Base-by-base conservation (phyloP, 805 yeast genomes). In the Monosporozyma yasuniensis region DNA sequence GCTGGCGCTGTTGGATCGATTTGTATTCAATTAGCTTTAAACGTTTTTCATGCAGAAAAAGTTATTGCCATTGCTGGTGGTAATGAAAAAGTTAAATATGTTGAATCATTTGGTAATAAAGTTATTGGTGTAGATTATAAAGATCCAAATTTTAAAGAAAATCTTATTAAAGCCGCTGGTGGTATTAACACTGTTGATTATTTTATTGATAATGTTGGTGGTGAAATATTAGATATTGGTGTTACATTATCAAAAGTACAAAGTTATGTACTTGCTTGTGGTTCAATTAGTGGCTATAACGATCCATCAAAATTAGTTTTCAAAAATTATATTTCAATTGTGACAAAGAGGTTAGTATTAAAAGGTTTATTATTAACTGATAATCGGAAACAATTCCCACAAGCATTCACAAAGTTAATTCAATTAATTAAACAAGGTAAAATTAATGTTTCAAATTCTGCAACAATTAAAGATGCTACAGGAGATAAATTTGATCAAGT, bases 1-100 rank as follows among this genome's bases (percentile, higher is more conserved):
- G 75, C 83, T 7, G 88, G 88, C 52, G 85, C 86, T n/a, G 82
- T 83, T n/a, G 87, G 87, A 12, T 73, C 79, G 23, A 65, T 73
- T 45, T 76, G 71, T 45, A 76, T 80, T 19, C 86, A 81, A 61
- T 60, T 82, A 11, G 81, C 85, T 41, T 68, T 78, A 52, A 66
- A 74, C 38, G 63, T 77, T 10, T 70, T 75, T 60, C 75, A 76
- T 35, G 83, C 83, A 27, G 65, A 72, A 42, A 75, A 71, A 55
- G 81, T 82, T 23, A 72, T 80, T 59, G 87, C 82, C 42, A 74
- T 80, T 54, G 78, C 85, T 16, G 85, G 87, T 50, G 76, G 81
- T 9, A 71, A 66, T 4, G 81, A 72, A 32, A 83, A 83, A 61
- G 69, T 76, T 50, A 67, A 72, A 52, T 76, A 61, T 59, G 81